Evolutionary conservation across 495 filamentous ascomycete genomes (phyloP), one percentile per base, ranked within the genome.

Genomic region (Penicillium samsonianum): DNA sequence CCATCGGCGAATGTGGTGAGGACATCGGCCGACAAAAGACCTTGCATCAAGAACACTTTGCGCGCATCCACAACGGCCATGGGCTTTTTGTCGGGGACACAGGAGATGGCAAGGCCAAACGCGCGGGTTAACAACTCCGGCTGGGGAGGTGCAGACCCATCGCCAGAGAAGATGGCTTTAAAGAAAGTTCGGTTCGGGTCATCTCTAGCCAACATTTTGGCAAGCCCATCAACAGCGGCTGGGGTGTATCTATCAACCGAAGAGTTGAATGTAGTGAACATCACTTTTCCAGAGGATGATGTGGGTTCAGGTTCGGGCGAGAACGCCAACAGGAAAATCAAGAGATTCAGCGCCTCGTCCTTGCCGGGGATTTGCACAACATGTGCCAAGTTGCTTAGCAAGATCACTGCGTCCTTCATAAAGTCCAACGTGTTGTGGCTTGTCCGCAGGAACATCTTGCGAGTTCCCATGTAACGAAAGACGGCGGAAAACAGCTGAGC

Each of bases 351-450:
- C 0, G 93, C 92, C 65, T 98, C 92, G 58, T 97, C 92, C 62
- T 90, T 88, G 25, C 87, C 88, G 16, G 94, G 89, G 28, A 98
- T 75, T 64, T 90, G 86, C 53, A 98, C 84, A 20, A 82, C 79
- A 55, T 92, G 84, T 17, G 91, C 83, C 53, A 93, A 80, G 67
- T 98, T 97, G 55, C 91, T 94, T 37, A 98, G 78, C 53, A 92
- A 88, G 41, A 87, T 88, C 55, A 98, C 84, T 14, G 92, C 79
- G 71, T 98, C 94, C 71, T 98, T 98, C 89, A 96, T 95, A 63
- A 98, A 90, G 69, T 98, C 93, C 65, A 96, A 72, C 5, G 89
- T 93, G 72, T 96, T 94, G 57, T 78, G 74, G 60, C 92, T 78
- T 7, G 84, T 89, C 19, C 92, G 85, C 42, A 97, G 74, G 38